Percentiles rank a stretch among this genome's conserved stretches.
Evolutionary conservation across 2,329 filamentous ascomycete genomes (phyloP).

Genomic region (Penicillium paneum): DNA sequence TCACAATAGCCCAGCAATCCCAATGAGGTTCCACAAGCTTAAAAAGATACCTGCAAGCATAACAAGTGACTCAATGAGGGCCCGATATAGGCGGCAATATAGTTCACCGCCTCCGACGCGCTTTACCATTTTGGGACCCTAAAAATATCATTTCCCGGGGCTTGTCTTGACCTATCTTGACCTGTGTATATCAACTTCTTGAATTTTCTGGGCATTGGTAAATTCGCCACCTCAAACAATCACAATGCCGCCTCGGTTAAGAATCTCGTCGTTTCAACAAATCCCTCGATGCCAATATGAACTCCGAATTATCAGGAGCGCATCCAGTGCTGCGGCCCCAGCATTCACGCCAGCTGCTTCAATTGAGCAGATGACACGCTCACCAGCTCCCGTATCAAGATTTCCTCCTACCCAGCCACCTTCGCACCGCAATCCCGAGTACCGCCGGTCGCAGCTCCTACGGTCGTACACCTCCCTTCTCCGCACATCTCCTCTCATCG

Average conservation of each 20-base stretch:
- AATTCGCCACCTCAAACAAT: not conserved
- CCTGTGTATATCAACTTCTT: constrained; percentile 1
- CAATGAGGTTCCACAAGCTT: not conserved
- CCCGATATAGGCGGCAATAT: constrained; percentile 18
- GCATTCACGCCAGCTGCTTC: constrained; percentile 53
- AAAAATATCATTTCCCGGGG: constrained; percentile 26
- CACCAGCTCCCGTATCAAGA: constrained; percentile 47
- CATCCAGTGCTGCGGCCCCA: constrained; percentile 46
- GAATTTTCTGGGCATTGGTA: constrained; percentile 2
- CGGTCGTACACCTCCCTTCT: constrained; percentile 85
- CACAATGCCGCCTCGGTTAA: constrained; percentile 56
- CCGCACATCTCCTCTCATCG: constrained; percentile 76
- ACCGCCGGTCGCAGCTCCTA: constrained; percentile 84
- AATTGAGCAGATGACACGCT: constrained; percentile 48
- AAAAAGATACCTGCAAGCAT: not conserved
- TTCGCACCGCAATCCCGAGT: constrained; percentile 79
- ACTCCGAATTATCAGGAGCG: constrained; percentile 36
- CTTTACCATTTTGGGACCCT: constrained; percentile 16
- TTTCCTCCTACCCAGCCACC: constrained; percentile 72
- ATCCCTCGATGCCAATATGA: constrained; percentile 39
- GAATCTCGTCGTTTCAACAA: constrained; percentile 40
- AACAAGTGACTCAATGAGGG: constrained; percentile 14
- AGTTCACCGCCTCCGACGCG: constrained; percentile 7
- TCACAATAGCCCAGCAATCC: not conserved
- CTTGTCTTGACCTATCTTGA: constrained; percentile 3